Conservation (phyloP, 2,329 filamentous ascomycete species). For the Atkinsonella texensis region DNA sequence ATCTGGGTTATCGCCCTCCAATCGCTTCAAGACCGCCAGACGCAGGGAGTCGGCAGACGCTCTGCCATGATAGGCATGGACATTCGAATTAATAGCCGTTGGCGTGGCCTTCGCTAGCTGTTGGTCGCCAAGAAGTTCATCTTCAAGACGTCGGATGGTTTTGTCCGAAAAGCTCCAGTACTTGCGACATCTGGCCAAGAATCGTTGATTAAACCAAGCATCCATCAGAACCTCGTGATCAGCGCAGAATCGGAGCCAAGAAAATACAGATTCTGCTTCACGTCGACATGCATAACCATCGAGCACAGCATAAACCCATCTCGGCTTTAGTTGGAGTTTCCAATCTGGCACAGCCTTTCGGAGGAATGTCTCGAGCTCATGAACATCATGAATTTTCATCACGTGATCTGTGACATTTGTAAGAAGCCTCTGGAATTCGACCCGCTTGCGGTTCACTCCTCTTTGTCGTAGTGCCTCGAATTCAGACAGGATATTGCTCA, state of each 20-base stretch:
- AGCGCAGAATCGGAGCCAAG: constrained; percentile 22
- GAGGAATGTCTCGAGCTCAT: constrained; percentile 19
- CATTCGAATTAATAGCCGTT: not conserved
- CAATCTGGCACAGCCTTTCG: constrained; percentile 15
- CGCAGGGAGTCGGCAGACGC: constrained; percentile 21
- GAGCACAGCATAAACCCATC: constrained; percentile 19
- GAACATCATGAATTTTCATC: constrained; percentile 12
- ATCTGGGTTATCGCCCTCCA: constrained; percentile 20
- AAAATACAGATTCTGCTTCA: constrained; percentile 15
- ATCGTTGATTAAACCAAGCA: constrained; percentile 16
- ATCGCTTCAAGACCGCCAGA: constrained; percentile 33
- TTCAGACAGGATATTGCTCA: constrained; percentile 13
- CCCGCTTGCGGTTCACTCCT: constrained; percentile 8
- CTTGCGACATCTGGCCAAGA: constrained; percentile 18
- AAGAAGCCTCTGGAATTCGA: constrained; percentile 16
- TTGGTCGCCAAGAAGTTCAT: constrained; percentile 1
- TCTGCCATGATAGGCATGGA: not conserved
- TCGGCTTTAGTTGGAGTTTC: constrained; percentile 15
- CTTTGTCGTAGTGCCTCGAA: constrained; percentile 12
- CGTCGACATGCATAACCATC: constrained; percentile 19
- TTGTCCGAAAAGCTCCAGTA: constrained; percentile 22
- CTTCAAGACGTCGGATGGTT: constrained; percentile 10
- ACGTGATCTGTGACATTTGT: constrained; percentile 23
- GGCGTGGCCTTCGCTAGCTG: constrained; percentile 24
- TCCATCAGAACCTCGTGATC: constrained; percentile 17